Conservation (phyloP, 306 rosid species). For the Amphicarpaea edgeworthii region DNA sequence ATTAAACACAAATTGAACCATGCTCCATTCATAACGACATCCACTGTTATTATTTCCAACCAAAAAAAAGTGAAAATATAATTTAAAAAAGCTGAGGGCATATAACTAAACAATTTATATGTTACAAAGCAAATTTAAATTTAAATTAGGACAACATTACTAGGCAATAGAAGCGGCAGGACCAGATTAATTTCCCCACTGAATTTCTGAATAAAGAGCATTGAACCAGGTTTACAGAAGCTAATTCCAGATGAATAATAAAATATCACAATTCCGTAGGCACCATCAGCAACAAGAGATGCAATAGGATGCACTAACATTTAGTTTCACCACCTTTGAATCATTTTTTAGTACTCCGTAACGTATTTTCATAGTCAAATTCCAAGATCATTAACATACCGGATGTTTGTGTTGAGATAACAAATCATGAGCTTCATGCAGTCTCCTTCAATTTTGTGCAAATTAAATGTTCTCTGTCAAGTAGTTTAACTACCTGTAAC, state of each 20-base stretch:
- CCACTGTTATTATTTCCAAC: background rate
- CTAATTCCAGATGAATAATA: constrained; percentile 27
- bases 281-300: constrained; percentile 35
- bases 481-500: constrained; percentile 38
- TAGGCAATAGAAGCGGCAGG: constrained; percentile 45
- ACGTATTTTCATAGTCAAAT: constrained; percentile 41
- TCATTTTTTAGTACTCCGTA: constrained; percentile 34
- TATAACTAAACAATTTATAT: constrained; percentile 18
- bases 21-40: background rate
- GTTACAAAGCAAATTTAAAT: constrained; percentile 37
- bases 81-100: constrained; percentile 4
- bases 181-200: constrained; percentile 34
- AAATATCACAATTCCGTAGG: constrained; percentile 32
- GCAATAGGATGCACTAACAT: constrained; percentile 28
- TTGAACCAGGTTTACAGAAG: constrained; percentile 42
- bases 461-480: constrained; percentile 28
- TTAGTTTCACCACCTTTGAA: constrained; percentile 38
- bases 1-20: background rate
- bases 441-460: constrained; percentile 36
- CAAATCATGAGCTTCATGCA: constrained; percentile 37
- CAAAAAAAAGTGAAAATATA: background rate
- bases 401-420: constrained; percentile 32
- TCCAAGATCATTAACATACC: constrained; percentile 41
- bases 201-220: constrained; percentile 22
- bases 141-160: constrained; percentile 26